These are phyloP conservation scores for Podospora bellae-mahoneyi DNA, from an alignment of 495 filamentous ascomycete genomes.

Conservation along the genomic window DNA sequence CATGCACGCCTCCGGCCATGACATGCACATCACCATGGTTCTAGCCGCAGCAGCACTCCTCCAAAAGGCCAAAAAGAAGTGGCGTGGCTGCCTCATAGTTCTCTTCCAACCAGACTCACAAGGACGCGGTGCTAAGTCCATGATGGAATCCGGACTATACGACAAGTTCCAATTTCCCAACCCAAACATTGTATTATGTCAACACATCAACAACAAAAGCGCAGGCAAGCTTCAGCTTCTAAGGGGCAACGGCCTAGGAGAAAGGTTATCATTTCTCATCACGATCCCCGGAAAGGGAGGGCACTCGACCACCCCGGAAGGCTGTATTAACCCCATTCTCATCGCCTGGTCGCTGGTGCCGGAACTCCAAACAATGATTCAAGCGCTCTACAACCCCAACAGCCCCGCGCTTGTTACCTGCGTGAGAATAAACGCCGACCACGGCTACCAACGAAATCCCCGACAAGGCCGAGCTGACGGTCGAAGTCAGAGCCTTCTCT, in stretches of 20 bases:
- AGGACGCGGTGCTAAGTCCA: background rate
- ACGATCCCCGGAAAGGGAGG: constrained; percentile 51
- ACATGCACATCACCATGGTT: constrained; percentile 56
- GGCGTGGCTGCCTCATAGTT: constrained; percentile 56
- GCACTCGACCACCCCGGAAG: constrained; percentile 51
- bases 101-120: constrained; percentile 48
- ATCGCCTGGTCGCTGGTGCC: constrained; percentile 51
- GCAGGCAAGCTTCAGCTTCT: constrained; percentile 42
- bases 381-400: too few species aligned
- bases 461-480: too few species aligned
- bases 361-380: constrained; percentile 54
- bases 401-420: too few species aligned
- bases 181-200: constrained; percentile 57
- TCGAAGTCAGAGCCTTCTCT: too few species aligned
- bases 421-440: too few species aligned
- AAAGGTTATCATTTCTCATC: constrained; percentile 42
- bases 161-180: constrained; percentile 4
- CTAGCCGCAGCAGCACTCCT: constrained; percentile 51
- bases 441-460: too few species aligned
- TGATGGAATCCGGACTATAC: background rate
- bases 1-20: constrained; percentile 69
- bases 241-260: background rate
- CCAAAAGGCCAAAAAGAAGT: constrained; percentile 37
- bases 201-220: constrained; percentile 50
- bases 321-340: constrained; percentile 55